phyloP scores from a whole-genome alignment of 2,329 filamentous ascomycete species.

The Bimuria novae-zelandiae region DNA sequence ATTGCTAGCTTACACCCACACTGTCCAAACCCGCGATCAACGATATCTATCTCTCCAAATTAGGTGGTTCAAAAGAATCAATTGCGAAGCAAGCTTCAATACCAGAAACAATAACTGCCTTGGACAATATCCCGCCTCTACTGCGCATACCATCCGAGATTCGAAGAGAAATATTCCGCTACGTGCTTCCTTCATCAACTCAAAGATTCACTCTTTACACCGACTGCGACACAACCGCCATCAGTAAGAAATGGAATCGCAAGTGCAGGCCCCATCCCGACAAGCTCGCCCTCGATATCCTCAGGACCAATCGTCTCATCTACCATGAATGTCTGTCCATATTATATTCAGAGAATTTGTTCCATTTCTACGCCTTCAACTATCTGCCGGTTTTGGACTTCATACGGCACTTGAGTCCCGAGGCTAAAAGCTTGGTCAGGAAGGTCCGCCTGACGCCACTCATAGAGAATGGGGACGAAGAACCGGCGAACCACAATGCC shows the following conservation, averaged over 20 bases:
- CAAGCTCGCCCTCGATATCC: conserved; percentile 40
- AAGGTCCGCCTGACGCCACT: conserved; percentile 45
- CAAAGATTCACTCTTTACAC: conserved; percentile 54
- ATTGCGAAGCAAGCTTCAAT: conserved; percentile 44
- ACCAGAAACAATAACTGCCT: conserved; percentile 42
- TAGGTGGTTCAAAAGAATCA: conserved; percentile 35
- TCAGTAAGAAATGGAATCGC: conserved; percentile 46
- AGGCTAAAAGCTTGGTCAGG: conserved; percentile 44
- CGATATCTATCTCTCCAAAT: conserved; percentile 31
- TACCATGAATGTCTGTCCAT: conserved; percentile 47
- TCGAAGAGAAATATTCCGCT: conserved; percentile 45
- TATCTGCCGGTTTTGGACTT: conserved; percentile 48
- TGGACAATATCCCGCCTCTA: conserved; percentile 43
- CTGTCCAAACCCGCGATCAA: conserved; percentile 27
- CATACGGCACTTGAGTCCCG: conserved; percentile 44
- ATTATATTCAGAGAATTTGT: conserved; percentile 46
- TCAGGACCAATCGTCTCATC: conserved; percentile 44
- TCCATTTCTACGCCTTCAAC: conserved; percentile 47
- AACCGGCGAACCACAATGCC: conserved; percentile 40
- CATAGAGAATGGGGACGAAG: conserved; percentile 42
- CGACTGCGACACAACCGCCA: conserved; percentile 45
- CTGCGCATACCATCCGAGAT: conserved; percentile 47
- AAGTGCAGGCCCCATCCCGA: conserved; percentile 42
- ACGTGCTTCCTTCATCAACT: conserved; percentile 44
- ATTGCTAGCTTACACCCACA: conserved; percentile 34